Conservation (phyloP, 805 yeast genomes). For the Monosporozyma unispora region DNA sequence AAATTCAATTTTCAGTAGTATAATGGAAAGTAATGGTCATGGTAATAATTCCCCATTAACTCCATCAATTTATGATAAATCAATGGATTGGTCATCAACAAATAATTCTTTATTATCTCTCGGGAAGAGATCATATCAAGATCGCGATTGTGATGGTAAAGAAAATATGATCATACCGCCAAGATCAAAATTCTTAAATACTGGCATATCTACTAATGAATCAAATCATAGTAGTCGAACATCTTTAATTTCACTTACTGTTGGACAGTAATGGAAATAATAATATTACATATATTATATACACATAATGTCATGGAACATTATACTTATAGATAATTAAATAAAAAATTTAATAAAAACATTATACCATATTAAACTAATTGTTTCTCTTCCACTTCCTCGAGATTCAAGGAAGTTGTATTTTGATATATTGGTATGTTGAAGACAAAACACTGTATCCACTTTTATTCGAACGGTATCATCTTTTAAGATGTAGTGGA, state of each 20-base stretch:
- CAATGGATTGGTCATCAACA: background rate
- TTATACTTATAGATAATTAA: no score
- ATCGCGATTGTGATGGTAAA: background rate
- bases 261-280: background rate
- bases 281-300: background rate
- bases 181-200: constrained; percentile 23
- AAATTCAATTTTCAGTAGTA: constrained; percentile 24
- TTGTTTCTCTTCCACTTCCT: no score
- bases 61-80: constrained; percentile 22
- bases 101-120: constrained; percentile 12
- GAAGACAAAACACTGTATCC: no score
- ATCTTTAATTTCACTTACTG: constrained; percentile 16
- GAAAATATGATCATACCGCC: constrained; percentile 16
- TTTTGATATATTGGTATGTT: no score
- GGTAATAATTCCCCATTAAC: constrained; percentile 27
- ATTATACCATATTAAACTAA: no score
- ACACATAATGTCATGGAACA: no score
- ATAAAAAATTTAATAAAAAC: no score
- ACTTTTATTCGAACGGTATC: no score
- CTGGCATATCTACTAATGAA: constrained; percentile 18
- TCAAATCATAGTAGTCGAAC: constrained; percentile 17
- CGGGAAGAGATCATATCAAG: background rate
- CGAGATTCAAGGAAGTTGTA: no score
- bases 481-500: no score
- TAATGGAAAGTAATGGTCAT: constrained; percentile 3